Conservation (phyloP, 495 filamentous ascomycete species). For the Talaromyces trachyspermus region DNA sequence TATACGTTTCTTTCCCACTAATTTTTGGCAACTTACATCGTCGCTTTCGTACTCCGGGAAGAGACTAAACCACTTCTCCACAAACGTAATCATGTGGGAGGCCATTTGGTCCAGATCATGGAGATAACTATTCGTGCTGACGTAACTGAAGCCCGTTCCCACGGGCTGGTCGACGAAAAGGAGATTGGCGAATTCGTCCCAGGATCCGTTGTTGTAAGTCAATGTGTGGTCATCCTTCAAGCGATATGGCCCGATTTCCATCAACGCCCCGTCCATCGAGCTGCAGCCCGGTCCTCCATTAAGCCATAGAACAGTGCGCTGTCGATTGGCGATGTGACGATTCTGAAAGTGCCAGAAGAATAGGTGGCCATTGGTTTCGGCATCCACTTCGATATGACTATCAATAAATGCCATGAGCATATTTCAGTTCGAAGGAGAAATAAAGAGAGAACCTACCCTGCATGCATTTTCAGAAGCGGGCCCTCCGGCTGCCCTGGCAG, state of each 20-base stretch:
- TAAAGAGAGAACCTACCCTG: conserved; percentile 59
- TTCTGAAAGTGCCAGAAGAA: conserved; percentile 99
- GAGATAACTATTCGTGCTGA: conserved; percentile 76
- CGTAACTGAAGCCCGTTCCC: conserved; percentile 93
- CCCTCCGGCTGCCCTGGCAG: conserved; percentile 81
- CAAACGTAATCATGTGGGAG: conserved; percentile 74
- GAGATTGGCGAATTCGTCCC: conserved; percentile 95
- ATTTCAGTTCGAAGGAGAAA: not conserved
- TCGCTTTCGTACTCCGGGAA: conserved; percentile 92
- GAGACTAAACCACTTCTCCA: conserved; percentile 81
- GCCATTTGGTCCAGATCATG: conserved; percentile 86
- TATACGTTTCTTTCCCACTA: no score
- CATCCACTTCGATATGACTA: conserved; percentile 86
- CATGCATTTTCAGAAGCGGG: conserved; percentile 90
- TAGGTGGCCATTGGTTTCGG: conserved; percentile 77
- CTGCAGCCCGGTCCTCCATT: conserved; percentile 96
- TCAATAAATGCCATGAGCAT: conserved; percentile 20
- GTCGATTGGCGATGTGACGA: conserved; percentile 83
- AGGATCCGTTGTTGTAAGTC: conserved; percentile 79
- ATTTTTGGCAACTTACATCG: conserved; percentile 72
- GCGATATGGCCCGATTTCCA: conserved; percentile 95
- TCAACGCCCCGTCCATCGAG: conserved; percentile 92
- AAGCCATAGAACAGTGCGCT: conserved; percentile 92
- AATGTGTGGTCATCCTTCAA: conserved; percentile 69
- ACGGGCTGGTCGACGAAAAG: conserved; percentile 96